Conservation (phyloP, 1,139 yeast species). For the Entelexis paramagnoliae region DNA sequence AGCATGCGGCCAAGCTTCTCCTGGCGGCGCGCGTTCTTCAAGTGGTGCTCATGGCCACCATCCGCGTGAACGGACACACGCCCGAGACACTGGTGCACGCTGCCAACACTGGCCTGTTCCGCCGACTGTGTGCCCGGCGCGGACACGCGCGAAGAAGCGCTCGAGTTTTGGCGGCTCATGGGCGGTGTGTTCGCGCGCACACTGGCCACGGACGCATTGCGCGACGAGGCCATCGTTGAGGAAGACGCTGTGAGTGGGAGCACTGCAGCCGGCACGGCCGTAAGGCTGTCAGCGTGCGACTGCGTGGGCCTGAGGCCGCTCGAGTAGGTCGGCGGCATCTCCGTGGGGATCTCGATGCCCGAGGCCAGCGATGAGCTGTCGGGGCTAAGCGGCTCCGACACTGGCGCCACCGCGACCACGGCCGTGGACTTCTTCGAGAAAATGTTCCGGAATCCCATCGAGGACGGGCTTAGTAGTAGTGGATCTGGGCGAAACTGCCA, state of each 20-base stretch:
- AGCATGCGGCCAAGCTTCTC: constrained; percentile 83
- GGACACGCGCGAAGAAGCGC: constrained; percentile 5
- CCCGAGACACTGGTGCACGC: background rate
- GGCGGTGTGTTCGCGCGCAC: constrained; percentile 3
- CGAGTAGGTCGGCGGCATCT: background rate
- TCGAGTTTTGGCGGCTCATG: constrained; percentile 18
- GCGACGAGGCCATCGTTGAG: background rate
- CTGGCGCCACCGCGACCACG: background rate
- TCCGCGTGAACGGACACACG: constrained; percentile 12
- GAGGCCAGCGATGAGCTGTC: background rate
- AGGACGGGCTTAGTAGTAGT: background rate
- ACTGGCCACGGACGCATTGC: background rate
- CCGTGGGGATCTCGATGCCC: background rate
- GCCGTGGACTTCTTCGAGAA: constrained; percentile 13
- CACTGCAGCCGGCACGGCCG: background rate
- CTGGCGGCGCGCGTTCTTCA: constrained; percentile 72
- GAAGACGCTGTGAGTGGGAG: background rate
- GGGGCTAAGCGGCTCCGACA: background rate
- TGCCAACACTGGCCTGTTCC: background rate
- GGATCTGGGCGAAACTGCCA: constrained; percentile 3
- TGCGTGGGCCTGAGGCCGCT: background rate
- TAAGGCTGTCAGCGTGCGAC: background rate
- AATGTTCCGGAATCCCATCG: constrained; percentile 18
- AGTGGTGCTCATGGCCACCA: constrained; percentile 58
- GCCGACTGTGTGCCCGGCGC: background rate